Evolutionary conservation across 1,139 yeast species (phyloP).

Genomic region (Yamadazyma triangularis): DNA sequence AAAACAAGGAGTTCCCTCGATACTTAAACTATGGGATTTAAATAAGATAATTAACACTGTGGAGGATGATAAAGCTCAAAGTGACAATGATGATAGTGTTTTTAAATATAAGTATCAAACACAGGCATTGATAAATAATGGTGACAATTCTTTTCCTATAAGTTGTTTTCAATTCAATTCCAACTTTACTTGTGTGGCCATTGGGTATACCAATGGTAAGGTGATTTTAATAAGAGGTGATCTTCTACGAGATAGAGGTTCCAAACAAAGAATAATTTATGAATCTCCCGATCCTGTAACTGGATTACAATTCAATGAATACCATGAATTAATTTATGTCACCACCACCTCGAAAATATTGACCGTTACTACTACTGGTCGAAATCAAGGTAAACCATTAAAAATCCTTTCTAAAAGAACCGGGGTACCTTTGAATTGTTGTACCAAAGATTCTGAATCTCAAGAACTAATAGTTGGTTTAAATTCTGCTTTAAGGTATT

Average conservation of each 20-base stretch:
- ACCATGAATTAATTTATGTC: slow-evolving; percentile 43
- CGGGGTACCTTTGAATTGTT: slow-evolving; percentile 76
- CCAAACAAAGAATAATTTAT: slow-evolving; percentile 76
- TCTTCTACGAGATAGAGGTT: slow-evolving; percentile 80
- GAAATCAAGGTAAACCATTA: slow-evolving; percentile 68
- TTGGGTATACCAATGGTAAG: slow-evolving; percentile 87
- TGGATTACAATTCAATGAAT: slow-evolving; percentile 55
- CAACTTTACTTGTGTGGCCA: slow-evolving; percentile 63
- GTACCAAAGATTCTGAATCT: slow-evolving; percentile 34
- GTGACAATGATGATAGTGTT: slow-evolving; percentile 26
- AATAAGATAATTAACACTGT: slow-evolving; percentile 35
- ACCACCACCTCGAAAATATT: slow-evolving; percentile 68
- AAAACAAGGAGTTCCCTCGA: slow-evolving; percentile 62
- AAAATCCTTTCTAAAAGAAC: slow-evolving; percentile 52
- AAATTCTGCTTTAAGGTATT: slow-evolving; percentile 48
- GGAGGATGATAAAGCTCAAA: slow-evolving; percentile 8
- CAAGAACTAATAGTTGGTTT: slow-evolving; percentile 52
- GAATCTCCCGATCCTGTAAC: slow-evolving; percentile 78
- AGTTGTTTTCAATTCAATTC: slow-evolving; percentile 57
- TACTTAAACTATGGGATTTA: slow-evolving; percentile 71
- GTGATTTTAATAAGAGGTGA: slow-evolving; percentile 86
- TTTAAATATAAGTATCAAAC: slow-evolving; percentile 30
- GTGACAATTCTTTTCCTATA: slow-evolving; percentile 67
- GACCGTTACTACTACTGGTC: slow-evolving; percentile 74
- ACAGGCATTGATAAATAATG: slow-evolving; percentile 36